A percentile compares a stretch with the other conserved stretches of the same genome.
phyloP scores from a whole-genome alignment of 768 basidiomycete species.

The Tricholoma sp. region DNA sequence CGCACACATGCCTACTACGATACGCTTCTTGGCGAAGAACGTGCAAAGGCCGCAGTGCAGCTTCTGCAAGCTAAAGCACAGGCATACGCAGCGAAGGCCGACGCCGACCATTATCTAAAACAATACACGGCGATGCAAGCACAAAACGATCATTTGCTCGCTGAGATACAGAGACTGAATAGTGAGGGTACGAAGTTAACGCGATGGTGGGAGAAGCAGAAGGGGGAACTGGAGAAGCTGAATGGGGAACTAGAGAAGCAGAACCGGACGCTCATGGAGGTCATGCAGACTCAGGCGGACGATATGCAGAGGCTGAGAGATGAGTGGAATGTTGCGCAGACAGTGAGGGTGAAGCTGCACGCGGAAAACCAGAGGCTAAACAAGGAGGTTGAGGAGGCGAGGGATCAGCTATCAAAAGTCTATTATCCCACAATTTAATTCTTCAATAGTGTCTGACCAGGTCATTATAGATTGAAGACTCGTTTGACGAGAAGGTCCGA shows the following conservation, averaged over 20 bases:
- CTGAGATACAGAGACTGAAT: background rate
- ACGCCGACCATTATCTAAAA: background rate
- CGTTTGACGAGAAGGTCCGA: background rate
- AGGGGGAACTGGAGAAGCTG: background rate
- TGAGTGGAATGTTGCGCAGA: conserved; percentile 2
- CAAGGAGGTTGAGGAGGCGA: conserved; percentile 1
- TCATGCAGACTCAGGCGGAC: background rate
- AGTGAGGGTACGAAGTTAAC: background rate
- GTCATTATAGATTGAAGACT: background rate
- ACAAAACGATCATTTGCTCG: background rate
- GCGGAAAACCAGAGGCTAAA: conserved; percentile 1
- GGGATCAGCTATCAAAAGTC: background rate
- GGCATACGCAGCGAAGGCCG: background rate
- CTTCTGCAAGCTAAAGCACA: background rate
- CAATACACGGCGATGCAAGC: background rate
- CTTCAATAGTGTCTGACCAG: background rate
- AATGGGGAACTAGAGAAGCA: background rate
- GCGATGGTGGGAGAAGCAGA: background rate
- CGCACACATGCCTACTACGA: background rate
- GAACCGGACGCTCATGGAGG: background rate
- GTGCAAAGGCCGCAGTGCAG: background rate
- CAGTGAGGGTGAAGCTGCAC: background rate
- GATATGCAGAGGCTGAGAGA: background rate
- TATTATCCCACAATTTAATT: background rate
- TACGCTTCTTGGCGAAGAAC: background rate